Evolutionary conservation across 2,329 filamentous ascomycete species (phyloP), one percentile per base, ranked within the genome.

Genomic region (Magnaporthales sp.): DNA sequence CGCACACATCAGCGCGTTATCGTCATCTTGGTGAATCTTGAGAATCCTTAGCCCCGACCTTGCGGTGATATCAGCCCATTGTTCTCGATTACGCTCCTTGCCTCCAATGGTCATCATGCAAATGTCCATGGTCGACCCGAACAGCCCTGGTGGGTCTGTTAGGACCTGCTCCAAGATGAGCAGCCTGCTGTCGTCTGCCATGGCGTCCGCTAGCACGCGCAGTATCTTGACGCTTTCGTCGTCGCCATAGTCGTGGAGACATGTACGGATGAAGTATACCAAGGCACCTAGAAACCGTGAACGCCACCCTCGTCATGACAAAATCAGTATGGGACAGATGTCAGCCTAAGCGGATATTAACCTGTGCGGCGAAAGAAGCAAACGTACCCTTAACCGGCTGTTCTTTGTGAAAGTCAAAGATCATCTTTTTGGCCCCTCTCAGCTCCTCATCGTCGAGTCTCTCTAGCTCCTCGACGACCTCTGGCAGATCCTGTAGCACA

Each of bases 211-310:
- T 4, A 78, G 63, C 3, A 71, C 72, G 58, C 70, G 65, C 6
- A 79, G 70, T 1, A 79, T 78, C 26, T 70, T 64, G 1, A 74
- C 71, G 29, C 71, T 73, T 15, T 73, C 72, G 1, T 73, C 70
- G 65, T 78, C 76, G 26, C 73, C 68, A 67, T 77, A 79, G 66
- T 79, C 75, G 67, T 80, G 78, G 1, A 80, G 73, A 60, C 75
- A 75, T 7, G 75, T 74, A 64, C 72, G 73, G 66, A 76, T 75
- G 70, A 72, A 75, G 70, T 79, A 79, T 13, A 77, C 69, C 27
- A 75, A 67, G 19, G 78, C 77, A 4, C 74, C 77, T 77, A 26
- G 3, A 26, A 62, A 10, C 62, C 11, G 30, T 38, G 61, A 3
- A 11, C 29, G 61, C n/a, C 27, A n/a, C n/a, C n/a, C n/a, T n/a